These are phyloP conservation scores for Euclidium syriacum DNA, from an alignment of 345 rosid genomes.

Conservation along the genomic window DNA sequence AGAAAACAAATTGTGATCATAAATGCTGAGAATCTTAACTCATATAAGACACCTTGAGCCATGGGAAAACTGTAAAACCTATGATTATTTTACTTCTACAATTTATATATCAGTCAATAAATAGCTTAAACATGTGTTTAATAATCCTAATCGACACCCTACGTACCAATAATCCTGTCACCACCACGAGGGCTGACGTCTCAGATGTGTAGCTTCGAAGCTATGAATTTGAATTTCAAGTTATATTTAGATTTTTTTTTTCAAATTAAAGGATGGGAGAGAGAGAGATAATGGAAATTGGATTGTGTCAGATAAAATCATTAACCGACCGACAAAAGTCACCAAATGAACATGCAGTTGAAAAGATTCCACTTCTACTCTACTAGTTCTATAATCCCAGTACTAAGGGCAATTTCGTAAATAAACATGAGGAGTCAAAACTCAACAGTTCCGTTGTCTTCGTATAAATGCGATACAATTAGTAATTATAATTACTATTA, in stretches of 20 bases:
- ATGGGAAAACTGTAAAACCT: background rate
- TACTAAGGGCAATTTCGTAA: slow-evolving; percentile 2
- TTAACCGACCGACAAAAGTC: slow-evolving; percentile 28
- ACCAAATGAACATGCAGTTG: slow-evolving; percentile 17
- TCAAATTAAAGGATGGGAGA: slow-evolving; percentile 25
- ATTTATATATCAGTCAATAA: background rate
- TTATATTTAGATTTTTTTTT: background rate
- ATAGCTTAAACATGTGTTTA: background rate
- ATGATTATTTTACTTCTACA: background rate
- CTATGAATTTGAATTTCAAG: background rate
- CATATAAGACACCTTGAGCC: slow-evolving; percentile 14
- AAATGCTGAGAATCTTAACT: slow-evolving; percentile 1
- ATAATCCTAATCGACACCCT: background rate
- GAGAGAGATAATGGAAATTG: background rate
- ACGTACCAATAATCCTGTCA: background rate
- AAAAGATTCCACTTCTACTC: background rate
- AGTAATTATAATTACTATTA: too few relatives aligned
- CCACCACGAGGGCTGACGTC: background rate
- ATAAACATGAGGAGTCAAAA: background rate
- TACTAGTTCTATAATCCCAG: too few relatives aligned
- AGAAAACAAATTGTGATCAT: background rate
- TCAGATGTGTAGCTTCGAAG: background rate
- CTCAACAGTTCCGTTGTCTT: background rate
- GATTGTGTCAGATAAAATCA: slow-evolving; percentile 14
- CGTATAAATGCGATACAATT: too few relatives aligned